Base-by-base conservation (phyloP, 1,284 basidiomycete species). In the Apiotrichum brassicae region DNA sequence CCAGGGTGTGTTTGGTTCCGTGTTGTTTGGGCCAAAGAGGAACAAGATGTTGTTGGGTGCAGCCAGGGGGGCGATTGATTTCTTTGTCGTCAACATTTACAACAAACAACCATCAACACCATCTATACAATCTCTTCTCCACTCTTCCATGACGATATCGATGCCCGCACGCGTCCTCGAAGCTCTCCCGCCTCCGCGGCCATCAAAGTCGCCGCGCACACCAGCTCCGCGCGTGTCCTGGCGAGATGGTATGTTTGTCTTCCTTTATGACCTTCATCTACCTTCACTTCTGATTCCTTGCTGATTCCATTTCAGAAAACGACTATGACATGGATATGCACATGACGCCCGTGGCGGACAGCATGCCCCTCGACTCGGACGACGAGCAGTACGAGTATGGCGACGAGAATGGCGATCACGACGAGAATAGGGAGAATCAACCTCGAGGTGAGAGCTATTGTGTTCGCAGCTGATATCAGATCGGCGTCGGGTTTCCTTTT, bases 321-420 rank as follows among this genome's bases (percentile, higher is more conserved):
- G 20, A 12, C 43, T 28, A 18, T 48, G 24, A 22, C n/a, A n/a
- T n/a, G 13, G 23, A 26, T 24, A 44, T 44, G 42, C 22, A 33
- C 20, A 23, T 43, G 20, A 43, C 42, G 14, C 42, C 42, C 6
- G 20, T 33, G 7, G 40, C 40, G n/a, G 25, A 8, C 18, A 6
- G 11, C 18, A 1, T 13, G 6, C 18, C 24, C 13, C 43, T 50
- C 14, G 33, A 25, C 18, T 18, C 43, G 7, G 51, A 46, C 34
- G 47, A 54, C n/a, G 43, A 43, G 6, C 57, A 60, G 18, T 20
- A 32, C 23, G 48, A 42, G n/a, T n/a, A n/a, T n/a, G n/a, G n/a
- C n/a, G n/a, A n/a, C n/a, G n/a, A n/a, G n/a, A n/a, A n/a, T 18
- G 46, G 47, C 1, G 37, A 42, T 22, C 53, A 30, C 6, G 30